Base-by-base conservation (phyloP, 164 flowering plant species). In the Akebia trifoliata region DNA sequence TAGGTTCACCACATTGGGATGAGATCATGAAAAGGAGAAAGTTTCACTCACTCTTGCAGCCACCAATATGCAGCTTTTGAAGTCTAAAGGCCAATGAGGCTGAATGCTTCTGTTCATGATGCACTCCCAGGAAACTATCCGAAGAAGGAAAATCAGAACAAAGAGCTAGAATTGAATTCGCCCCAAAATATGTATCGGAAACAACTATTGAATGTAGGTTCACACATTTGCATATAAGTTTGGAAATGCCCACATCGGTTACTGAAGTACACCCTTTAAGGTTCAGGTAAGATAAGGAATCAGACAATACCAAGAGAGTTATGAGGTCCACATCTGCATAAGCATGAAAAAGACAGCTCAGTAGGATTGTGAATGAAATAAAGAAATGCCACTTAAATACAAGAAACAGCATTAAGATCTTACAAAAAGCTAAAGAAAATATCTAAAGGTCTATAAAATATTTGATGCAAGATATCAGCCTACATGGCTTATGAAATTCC, bases 171-270 rank as follows among this genome's bases (percentile, higher is more conserved):
- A 72, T 40, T 36, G 93, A 88, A 44, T 66, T 63, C 8, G 47
- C 67, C 56, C 90, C 90, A 62, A 88, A 86, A 48, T 71, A 65
- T 29, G 96, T 88, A 69, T 79, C 74, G 66, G 85, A 75, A 53
- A 70, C 87, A 66, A 82, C 34, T 50, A 88, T 44, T 21, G 85
- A 78, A 15, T 70, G 72, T 29, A 88, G 69, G 50, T 65, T 73
- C 42, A 37, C 40, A 53, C 84, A 79, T 57, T 68, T 74, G 40
- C 38, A 32, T 9, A 88, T 69, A 43, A 86, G 62, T 59, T 56
- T 53, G 57, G 96, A 71, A 60, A 88, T 72, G 61, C 90, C 84
- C 54, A 42, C 20, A 72, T 88, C 96, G 12, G 87, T 79, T 21
- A 78, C 65, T n/a, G 79, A 74, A 29, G 61, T 67, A 38, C 96